Evolutionary conservation across 1,284 basidiomycete species (phyloP).

Genomic region (Puccinia coronata): DNA sequence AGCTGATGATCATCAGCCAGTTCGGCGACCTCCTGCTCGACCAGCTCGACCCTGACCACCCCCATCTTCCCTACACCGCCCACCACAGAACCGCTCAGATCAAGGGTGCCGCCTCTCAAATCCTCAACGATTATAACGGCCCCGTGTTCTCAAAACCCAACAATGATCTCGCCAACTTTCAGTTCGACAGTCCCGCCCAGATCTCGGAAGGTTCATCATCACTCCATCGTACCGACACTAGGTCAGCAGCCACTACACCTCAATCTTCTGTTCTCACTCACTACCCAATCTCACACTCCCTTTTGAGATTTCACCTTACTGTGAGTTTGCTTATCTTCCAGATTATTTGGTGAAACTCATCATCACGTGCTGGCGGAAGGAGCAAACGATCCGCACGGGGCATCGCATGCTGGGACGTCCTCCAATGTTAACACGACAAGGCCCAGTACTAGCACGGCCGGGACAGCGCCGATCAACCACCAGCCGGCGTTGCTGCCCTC

Average conservation of each 20-base stretch:
- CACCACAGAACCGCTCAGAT: constrained; percentile 53
- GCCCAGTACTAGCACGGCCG: background rate
- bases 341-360: constrained; percentile 48
- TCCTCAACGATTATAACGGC: constrained; percentile 12
- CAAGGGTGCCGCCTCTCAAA: constrained; percentile 52
- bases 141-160: constrained; percentile 35
- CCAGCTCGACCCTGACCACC: constrained; percentile 51
- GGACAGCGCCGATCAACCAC: constrained; percentile 7
- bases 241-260: background rate
- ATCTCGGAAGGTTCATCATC: constrained; percentile 1
- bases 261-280: background rate
- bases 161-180: background rate
- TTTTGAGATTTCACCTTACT: background rate
- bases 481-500: background rate
- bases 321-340: constrained; percentile 9
- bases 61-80: constrained; percentile 51
- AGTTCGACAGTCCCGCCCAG: background rate
- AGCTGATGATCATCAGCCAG: constrained; percentile 53
- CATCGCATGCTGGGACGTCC: background rate
- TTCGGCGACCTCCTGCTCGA: constrained; percentile 54
- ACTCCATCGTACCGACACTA: constrained; percentile 18
- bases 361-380: constrained; percentile 12
- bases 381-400: background rate
- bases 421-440: background rate
- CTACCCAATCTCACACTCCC: too few relatives aligned